A percentile compares a stretch with the other conserved stretches of the same genome.
Conservation (phyloP, 352 stramenopile species). For the Vaucheria bursata region DNA sequence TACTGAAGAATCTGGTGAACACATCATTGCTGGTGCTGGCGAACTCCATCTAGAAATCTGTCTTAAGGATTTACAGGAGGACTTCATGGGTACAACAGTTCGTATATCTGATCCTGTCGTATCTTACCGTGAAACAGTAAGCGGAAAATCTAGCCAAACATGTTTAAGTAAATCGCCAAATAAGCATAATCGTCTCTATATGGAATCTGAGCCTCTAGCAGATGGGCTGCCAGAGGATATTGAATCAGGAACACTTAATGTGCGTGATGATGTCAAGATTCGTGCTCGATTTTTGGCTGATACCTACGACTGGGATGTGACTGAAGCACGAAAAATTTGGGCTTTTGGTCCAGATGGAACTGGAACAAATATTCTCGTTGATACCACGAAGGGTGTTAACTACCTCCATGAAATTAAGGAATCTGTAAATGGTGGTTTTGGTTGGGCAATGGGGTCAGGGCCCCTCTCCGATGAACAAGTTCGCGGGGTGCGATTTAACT, state of each 20-base stretch:
- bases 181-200: conserved; percentile 99
- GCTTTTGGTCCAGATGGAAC: conserved; percentile 96
- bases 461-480: conserved; percentile 96
- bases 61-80: conserved; percentile 99
- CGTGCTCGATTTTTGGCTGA: conserved; percentile 91
- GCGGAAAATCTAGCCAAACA: conserved; percentile 82
- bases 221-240: conserved; percentile 91
- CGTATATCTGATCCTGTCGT: conserved; percentile 99
- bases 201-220: conserved; percentile 74
- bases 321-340: conserved; percentile 98
- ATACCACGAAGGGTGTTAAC: conserved; percentile 98
- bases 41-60: conserved; percentile 99
- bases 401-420: conserved; percentile 99
- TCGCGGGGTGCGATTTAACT: conserved; percentile 90
- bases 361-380: conserved; percentile 95
- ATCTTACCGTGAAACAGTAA: conserved; percentile 97
- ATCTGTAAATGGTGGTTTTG: conserved; percentile 94
- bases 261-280: conserved; percentile 88
- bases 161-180: conserved; percentile 99
- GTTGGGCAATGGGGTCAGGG: conserved; percentile 94
- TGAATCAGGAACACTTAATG: conserved; percentile 86
- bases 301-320: conserved; percentile 94
- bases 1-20: conserved; percentile 97
- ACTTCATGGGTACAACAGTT: conserved; percentile 95
- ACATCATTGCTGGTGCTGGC: conserved; percentile 98